Conservation (phyloP, 495 filamentous ascomycete species). For the Xylaria telfairii region DNA sequence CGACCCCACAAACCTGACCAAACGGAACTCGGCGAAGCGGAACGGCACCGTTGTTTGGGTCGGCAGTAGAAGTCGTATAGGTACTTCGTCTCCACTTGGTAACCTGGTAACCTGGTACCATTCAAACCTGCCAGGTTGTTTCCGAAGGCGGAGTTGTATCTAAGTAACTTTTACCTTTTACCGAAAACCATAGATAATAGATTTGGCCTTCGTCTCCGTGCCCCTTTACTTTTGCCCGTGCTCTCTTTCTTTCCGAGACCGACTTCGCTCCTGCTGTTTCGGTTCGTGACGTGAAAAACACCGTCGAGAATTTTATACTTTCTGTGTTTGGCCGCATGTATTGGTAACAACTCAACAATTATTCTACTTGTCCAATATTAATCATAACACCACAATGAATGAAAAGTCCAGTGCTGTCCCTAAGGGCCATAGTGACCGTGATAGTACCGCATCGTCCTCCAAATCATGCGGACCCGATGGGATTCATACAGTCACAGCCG, state of each 20-base stretch:
- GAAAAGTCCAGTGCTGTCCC: conserved; percentile 10
- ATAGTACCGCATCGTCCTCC: conserved; percentile 8
- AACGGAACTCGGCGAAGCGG: conserved; percentile 21
- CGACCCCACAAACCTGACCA: conserved; percentile 9
- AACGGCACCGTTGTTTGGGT: conserved; percentile 7
- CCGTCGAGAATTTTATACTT: neutral
- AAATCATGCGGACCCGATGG: neutral
- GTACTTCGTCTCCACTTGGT: conserved; percentile 10
- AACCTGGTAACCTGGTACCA: neutral
- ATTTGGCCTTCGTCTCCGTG: neutral
- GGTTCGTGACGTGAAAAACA: neutral
- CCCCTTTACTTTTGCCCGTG: neutral
- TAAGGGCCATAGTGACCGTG: conserved; percentile 9
- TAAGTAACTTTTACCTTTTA: too few species aligned
- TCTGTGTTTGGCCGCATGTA: conserved; percentile 4
- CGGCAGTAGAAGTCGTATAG: neutral
- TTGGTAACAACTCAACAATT: conserved; percentile 6
- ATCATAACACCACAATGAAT: conserved; percentile 20
- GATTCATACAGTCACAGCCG: neutral
- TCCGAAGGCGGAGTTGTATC: conserved; percentile 23
- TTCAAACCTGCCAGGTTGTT: neutral
- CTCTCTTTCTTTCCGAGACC: neutral
- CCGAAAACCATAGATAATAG: neutral
- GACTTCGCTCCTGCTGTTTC: neutral
- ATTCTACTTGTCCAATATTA: neutral